Conservation (phyloP, 768 basidiomycete genomes). For the Pilatotrama ljubarskyi region DNA sequence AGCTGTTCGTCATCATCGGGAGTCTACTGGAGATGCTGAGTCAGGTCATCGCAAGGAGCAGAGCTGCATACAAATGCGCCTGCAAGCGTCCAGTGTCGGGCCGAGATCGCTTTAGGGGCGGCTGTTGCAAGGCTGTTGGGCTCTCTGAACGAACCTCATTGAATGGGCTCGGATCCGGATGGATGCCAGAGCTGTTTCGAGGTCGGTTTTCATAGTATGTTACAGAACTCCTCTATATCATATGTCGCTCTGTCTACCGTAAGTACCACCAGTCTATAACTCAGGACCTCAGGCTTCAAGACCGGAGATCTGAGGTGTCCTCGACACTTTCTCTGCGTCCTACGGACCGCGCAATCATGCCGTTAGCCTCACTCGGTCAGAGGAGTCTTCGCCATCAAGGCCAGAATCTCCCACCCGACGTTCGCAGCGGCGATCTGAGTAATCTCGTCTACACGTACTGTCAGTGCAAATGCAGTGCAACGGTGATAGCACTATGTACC, state of each 20-base stretch:
- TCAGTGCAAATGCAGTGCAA: background rate
- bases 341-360: background rate
- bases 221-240: background rate
- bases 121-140: too few species aligned
- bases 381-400: constrained; percentile 36
- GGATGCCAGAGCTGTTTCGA: too few species aligned
- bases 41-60: background rate
- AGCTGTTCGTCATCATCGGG: constrained; percentile 7
- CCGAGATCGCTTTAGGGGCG: too few species aligned
- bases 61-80: too few species aligned
- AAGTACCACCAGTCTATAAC: too few species aligned
- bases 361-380: constrained; percentile 14
- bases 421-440: constrained; percentile 36
- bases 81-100: too few species aligned
- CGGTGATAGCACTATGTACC: background rate
- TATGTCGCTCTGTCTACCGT: too few species aligned
- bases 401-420: constrained; percentile 34
- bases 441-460: constrained; percentile 29
- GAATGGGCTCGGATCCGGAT: too few species aligned
- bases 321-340: background rate
- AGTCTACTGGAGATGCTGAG: background rate
- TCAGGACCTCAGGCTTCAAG: too few species aligned
- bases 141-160: too few species aligned
- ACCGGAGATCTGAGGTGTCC: too few species aligned
- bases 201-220: too few species aligned